phyloP scores from a whole-genome alignment of 78 protist species.

The Dictyostelium intermedium region DNA sequence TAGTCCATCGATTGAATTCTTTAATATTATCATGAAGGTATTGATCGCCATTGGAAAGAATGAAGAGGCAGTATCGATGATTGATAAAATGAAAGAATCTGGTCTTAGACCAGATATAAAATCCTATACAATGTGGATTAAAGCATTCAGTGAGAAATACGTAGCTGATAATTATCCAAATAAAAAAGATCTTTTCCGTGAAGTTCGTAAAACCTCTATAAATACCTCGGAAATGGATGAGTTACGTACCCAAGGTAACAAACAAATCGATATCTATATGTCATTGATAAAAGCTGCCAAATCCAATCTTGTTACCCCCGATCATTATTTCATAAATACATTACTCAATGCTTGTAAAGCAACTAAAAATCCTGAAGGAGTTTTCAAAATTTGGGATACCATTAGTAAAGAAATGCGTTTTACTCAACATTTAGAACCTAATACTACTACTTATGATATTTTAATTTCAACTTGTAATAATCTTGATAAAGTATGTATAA shows the following conservation, averaged over 20 bases:
- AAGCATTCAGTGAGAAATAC: background rate
- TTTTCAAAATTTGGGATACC: constrained; percentile 20
- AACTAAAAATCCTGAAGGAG: constrained; percentile 55
- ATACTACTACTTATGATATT: constrained; percentile 67
- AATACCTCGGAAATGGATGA: constrained; percentile 20
- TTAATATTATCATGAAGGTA: constrained; percentile 55
- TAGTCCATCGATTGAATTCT: background rate
- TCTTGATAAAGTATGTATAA: constrained; percentile 30
- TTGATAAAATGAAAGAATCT: constrained; percentile 13
- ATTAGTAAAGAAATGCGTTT: constrained; percentile 53
- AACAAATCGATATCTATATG: constrained; percentile 37
- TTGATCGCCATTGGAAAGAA: background rate
- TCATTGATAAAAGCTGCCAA: background rate
- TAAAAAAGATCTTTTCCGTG: background rate
- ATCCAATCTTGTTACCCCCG: background rate
- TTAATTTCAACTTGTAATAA: constrained; percentile 45
- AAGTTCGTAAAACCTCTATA: background rate
- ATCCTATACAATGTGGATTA: constrained; percentile 23
- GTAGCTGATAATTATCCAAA: background rate
- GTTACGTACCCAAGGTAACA: constrained; percentile 13
- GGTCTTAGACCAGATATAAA: constrained; percentile 44
- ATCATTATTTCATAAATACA: constrained; percentile 45
- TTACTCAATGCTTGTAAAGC: constrained; percentile 24
- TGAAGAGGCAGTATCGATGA: background rate
- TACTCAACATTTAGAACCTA: constrained; percentile 16